A percentile compares a stretch with the other conserved stretches of the same genome.
Conservation (phyloP, 2,329 filamentous ascomycete species). For the Pseudofabraea citricarpa region DNA sequence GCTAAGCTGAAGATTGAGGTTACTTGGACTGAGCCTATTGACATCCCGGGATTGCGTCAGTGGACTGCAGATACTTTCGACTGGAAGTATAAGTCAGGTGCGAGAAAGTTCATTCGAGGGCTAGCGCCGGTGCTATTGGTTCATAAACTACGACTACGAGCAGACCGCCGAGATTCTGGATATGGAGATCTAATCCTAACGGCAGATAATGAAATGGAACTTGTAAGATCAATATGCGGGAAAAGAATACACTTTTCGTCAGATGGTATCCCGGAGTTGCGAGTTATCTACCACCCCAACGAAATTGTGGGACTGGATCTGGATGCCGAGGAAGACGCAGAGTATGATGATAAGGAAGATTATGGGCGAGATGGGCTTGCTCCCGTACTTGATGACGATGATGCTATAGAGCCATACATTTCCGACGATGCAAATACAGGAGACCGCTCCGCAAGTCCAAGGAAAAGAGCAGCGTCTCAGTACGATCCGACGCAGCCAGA, state of each 20-base stretch:
- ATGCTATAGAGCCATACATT: slow-evolving; percentile 44
- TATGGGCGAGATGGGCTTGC: slow-evolving; percentile 51
- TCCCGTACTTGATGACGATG: slow-evolving; percentile 59
- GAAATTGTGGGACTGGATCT: slow-evolving; percentile 76
- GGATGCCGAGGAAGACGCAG: slow-evolving; percentile 63
- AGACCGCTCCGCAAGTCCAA: slow-evolving; percentile 19
- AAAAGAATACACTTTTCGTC: slow-evolving; percentile 67
- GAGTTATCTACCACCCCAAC: slow-evolving; percentile 71
- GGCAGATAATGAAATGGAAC: slow-evolving; percentile 41
- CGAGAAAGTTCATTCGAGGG: slow-evolving; percentile 77
- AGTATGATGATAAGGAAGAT: slow-evolving; percentile 48
- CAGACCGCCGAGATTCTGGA: slow-evolving; percentile 32
- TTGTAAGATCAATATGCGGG: slow-evolving; percentile 64
- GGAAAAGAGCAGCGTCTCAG: slow-evolving; percentile 31
- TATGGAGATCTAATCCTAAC: slow-evolving; percentile 29
- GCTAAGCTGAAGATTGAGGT: slow-evolving; percentile 47
- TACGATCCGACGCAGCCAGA: slow-evolving; percentile 66
- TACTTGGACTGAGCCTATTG: slow-evolving; percentile 58
- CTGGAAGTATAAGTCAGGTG: slow-evolving; percentile 75
- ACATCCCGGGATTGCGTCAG: slow-evolving; percentile 62
- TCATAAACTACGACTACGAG: slow-evolving; percentile 45
- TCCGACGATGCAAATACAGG: slow-evolving; percentile 16
- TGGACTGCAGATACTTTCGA: slow-evolving; percentile 80
- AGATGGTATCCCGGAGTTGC: slow-evolving; percentile 71
- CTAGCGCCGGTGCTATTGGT: slow-evolving; percentile 73